Evolutionary conservation across 768 basidiomycete species (phyloP).

Genomic region (Tephrocybe sp.): DNA sequence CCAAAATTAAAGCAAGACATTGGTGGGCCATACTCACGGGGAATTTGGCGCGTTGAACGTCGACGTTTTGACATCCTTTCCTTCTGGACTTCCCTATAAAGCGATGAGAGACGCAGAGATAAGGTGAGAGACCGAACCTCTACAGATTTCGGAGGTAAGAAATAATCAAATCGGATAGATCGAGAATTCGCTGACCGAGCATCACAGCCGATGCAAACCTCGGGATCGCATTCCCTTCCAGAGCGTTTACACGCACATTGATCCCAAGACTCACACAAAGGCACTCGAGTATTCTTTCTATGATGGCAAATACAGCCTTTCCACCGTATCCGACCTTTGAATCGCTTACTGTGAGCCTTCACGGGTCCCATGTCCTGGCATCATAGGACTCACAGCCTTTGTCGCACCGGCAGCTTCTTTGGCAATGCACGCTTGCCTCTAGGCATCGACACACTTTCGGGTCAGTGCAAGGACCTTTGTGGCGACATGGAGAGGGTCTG

Average conservation of each 20-base stretch:
- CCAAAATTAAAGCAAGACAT: background rate
- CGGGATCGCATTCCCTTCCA: slow-evolving; percentile 53
- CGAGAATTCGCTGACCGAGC: no score
- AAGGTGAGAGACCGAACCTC: no score
- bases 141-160: no score
- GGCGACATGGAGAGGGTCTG: slow-evolving; percentile 41
- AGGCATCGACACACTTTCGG: slow-evolving; percentile 43
- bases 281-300: slow-evolving; percentile 17
- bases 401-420: slow-evolving; percentile 48
- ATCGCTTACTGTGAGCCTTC: background rate
- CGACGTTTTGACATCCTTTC: slow-evolving; percentile 17
- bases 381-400: slow-evolving; percentile 13
- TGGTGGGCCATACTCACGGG: slow-evolving; percentile 7
- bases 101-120: background rate
- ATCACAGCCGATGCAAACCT: slow-evolving; percentile 44
- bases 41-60: slow-evolving; percentile 21
- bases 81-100: slow-evolving; percentile 14
- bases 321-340: slow-evolving; percentile 39
- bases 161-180: no score
- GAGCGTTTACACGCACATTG: slow-evolving; percentile 37
- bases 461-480: slow-evolving; percentile 46
- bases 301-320: slow-evolving; percentile 40
- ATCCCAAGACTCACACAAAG: slow-evolving; percentile 14
- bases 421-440: slow-evolving; percentile 38
- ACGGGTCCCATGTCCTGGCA: no score